Evolutionary conservation across 345 rosid species (phyloP), one percentile per base, ranked within the genome.

Genomic region (Excoecaria agallocha): DNA sequence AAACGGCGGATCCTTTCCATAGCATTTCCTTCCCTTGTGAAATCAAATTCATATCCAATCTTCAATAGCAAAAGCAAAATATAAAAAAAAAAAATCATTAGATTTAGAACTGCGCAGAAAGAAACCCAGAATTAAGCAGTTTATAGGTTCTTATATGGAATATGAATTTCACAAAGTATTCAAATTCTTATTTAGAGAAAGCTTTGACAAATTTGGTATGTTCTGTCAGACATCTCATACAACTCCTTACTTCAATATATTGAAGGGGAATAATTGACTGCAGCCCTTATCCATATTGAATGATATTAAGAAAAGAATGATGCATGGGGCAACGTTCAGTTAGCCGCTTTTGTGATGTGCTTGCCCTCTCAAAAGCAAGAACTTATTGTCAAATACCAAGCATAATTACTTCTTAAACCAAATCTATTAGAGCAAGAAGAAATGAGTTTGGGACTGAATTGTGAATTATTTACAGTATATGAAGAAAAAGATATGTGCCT

Each of bases 21-120:
- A 37, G 97, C 94, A 74, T 83, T 72, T 30, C 93, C 97, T 81
- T 94, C 98, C 80, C 94, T 88, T 68, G 30, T 66, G 82, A 94
- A 94, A 82, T 94, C 98, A 88, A 94, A 94, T 75, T 94, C 98
- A 80, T 89, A 92, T 43, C 94, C 96, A 78, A 94, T 92, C 98
- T 94, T 74, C 84, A 87, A 76, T 68, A 66, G 65, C 66, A 86
- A 24, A 73, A 55, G 41, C 48, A 59, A 48, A 20, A 67, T 49
- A 50, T 10, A 16, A 19, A 69, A 79, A 62, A 62, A 48, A 66
- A 15, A 24, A 51, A 37, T 39, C 9, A 65, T 76, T 69, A 72
- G 68, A 45, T 69, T 52, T 22, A 66, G 1, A 75, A 25, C 58
- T 63, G 63, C 43, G 13, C 54, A 65, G n/a, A 77, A 76, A 22